Conservation (phyloP, 345 rosid species). For the Mallotus nudiflorus region DNA sequence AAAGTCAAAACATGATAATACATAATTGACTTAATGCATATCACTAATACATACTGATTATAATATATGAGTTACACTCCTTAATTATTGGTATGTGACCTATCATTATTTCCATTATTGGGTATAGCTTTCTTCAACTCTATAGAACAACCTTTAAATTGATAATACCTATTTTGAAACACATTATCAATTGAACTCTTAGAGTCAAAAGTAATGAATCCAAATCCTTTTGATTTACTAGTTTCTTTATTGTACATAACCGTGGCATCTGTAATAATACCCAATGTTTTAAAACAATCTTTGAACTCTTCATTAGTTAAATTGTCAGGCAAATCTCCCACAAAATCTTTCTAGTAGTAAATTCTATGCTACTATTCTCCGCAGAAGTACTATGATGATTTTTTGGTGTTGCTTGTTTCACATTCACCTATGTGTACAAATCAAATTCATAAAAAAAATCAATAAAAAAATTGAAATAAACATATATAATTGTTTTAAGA, state of each 20-base stretch:
- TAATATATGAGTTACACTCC: too few relatives aligned
- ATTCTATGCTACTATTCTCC: not conserved
- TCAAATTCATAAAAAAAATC: not conserved
- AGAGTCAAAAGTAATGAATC: slow-evolving; percentile 25
- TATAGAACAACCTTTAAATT: slow-evolving; percentile 13
- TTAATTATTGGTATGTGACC: too few relatives aligned
- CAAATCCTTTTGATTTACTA: slow-evolving; percentile 22
- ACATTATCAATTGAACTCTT: slow-evolving; percentile 15
- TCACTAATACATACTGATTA: too few relatives aligned
- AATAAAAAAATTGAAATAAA: not conserved
- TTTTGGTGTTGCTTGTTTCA: slow-evolving; percentile 4
- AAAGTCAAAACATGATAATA: too few relatives aligned
- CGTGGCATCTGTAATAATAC: slow-evolving; percentile 17
- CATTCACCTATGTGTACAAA: slow-evolving; percentile 13
- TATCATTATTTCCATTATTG: not conserved
- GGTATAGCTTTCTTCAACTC: slow-evolving; percentile 32
- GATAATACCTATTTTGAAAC: slow-evolving; percentile 4
- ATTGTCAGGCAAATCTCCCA: slow-evolving; percentile 25
- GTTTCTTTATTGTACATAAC: slow-evolving; percentile 14
- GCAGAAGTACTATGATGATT: too few relatives aligned
- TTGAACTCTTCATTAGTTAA: slow-evolving; percentile 21
- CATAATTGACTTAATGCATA: too few relatives aligned
- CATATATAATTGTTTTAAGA: too few relatives aligned
- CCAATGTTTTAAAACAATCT: slow-evolving; percentile 18
- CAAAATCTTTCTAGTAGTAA: slow-evolving; percentile 19